A percentile compares a stretch with the other conserved stretches of the same genome.
Evolutionary conservation across 192 early-diverging fungal species (phyloP).

Genomic region (Coemansia sp.): DNA sequence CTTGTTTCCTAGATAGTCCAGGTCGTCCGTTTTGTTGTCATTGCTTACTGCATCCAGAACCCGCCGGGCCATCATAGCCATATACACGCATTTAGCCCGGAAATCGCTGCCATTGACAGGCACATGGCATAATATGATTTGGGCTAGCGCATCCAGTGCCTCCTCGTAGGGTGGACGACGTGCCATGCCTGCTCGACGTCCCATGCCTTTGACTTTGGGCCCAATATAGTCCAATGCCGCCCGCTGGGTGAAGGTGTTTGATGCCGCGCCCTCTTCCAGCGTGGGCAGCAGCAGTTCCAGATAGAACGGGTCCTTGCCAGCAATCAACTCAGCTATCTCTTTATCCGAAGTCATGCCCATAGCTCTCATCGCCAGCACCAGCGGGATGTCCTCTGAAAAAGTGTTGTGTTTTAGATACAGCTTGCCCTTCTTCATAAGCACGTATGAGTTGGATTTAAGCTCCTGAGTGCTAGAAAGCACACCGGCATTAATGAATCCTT

Average conservation of each 20-base stretch:
- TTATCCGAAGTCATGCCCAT: conserved; percentile 94
- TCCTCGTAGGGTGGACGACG: conserved; percentile 72
- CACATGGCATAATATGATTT: conserved; percentile 74
- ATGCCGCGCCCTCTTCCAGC: conserved; percentile 76
- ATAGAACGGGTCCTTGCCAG: conserved; percentile 79
- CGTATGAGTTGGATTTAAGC: conserved; percentile 89
- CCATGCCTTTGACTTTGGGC: conserved; percentile 65
- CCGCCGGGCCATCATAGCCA: conserved; percentile 91
- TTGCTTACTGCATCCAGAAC: conserved; percentile 83
- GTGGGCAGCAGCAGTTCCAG: conserved; percentile 81
- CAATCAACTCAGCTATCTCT: conserved; percentile 91
- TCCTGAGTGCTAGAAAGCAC: conserved; percentile 91
- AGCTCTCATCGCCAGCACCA: conserved; percentile 85
- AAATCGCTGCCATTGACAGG: conserved; percentile 87
- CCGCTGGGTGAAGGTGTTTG: conserved; percentile 82
- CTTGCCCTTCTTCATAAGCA: conserved; percentile 61
- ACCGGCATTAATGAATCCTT: conserved; percentile 74
- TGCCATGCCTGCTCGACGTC: conserved; percentile 54
- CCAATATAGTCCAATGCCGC: conserved; percentile 91
- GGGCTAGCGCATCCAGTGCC: conserved; percentile 81
- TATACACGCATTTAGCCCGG: conserved; percentile 86
- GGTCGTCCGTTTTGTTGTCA: conserved; percentile 84
- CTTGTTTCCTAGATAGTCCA: conserved; percentile 98
- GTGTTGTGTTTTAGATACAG: conserved; percentile 91
- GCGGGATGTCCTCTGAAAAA: conserved; percentile 80